phyloP scores from a whole-genome alignment of 169 alveolate species.

The Cytauxzoon felis region DNA sequence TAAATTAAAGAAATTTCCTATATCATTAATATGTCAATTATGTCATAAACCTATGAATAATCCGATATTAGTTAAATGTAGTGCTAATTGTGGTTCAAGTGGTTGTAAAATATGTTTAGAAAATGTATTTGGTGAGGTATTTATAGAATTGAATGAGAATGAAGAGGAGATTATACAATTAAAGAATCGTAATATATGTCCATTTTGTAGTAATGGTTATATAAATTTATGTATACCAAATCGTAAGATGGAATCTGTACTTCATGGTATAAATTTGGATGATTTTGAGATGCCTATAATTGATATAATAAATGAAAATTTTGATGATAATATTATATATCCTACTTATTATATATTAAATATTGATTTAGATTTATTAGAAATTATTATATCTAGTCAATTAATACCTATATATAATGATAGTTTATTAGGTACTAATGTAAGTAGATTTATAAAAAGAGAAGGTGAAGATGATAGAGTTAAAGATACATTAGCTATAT shows the following conservation, averaged over 20 bases:
- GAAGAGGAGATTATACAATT: conserved; percentile 14
- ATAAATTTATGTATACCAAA: conserved; percentile 35
- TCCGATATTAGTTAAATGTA: conserved; percentile 54
- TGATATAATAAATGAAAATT: background rate
- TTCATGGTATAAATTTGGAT: conserved; percentile 27
- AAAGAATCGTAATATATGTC: conserved; percentile 26
- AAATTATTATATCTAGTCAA: conserved; percentile 20
- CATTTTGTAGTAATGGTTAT: conserved; percentile 47
- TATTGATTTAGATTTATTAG: conserved; percentile 18
- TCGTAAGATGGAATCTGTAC: conserved; percentile 39
- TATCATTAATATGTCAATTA: conserved; percentile 51
- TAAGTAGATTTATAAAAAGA: background rate
- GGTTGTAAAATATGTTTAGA: conserved; percentile 48
- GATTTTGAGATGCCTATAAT: conserved; percentile 32
- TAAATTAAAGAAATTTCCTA: conserved; percentile 19
- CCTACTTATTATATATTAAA: conserved; percentile 40
- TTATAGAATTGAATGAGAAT: conserved; percentile 23
- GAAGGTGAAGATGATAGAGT: background rate
- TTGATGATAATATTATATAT: background rate
- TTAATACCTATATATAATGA: conserved; percentile 31
- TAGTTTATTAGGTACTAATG: conserved; percentile 9
- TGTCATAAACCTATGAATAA: conserved; percentile 41
- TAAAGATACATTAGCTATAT: conserved; percentile 8
- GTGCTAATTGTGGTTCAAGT: conserved; percentile 51
- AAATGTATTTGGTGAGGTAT: conserved; percentile 10